Conservation (phyloP, 257 asterid species). For the Verbascum thapsus region DNA sequence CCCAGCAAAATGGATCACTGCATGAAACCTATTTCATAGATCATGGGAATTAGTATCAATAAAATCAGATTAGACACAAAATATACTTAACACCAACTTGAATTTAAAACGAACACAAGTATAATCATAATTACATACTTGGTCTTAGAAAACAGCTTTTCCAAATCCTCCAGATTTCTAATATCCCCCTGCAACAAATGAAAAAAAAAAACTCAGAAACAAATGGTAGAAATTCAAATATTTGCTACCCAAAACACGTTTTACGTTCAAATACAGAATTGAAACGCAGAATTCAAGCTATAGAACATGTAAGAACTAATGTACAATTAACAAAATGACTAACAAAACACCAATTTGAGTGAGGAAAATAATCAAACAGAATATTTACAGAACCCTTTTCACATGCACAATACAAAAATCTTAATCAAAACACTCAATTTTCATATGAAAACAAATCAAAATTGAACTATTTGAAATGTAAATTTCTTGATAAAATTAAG, state of each 20-base stretch:
- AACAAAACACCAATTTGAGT: too few relatives aligned
- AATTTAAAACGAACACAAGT: not conserved
- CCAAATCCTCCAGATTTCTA: constrained; percentile 85
- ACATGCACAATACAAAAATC: too few relatives aligned
- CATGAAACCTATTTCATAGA: constrained; percentile 58
- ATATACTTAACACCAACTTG: not conserved
- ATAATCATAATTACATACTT: constrained; percentile 48
- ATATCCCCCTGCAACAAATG: constrained; percentile 82
- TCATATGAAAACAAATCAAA: not conserved
- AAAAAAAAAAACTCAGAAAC: constrained; percentile 14
- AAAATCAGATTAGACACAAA: not conserved
- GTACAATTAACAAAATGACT: not conserved
- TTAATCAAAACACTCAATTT: too few relatives aligned
- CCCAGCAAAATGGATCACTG: constrained; percentile 96
- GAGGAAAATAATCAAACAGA: too few relatives aligned
- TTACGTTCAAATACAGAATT: not conserved
- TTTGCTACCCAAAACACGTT: not conserved
- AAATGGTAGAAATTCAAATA: not conserved
- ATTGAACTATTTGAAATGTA: not conserved
- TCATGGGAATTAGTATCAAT: not conserved
- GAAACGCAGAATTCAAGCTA: not conserved
- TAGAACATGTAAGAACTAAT: not conserved
- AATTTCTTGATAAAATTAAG: not conserved
- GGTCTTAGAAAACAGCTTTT: constrained; percentile 61
- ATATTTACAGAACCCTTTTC: not conserved